Evolutionary conservation across 129 eudicot species (phyloP).

Genomic region (Artemisia argyi): DNA sequence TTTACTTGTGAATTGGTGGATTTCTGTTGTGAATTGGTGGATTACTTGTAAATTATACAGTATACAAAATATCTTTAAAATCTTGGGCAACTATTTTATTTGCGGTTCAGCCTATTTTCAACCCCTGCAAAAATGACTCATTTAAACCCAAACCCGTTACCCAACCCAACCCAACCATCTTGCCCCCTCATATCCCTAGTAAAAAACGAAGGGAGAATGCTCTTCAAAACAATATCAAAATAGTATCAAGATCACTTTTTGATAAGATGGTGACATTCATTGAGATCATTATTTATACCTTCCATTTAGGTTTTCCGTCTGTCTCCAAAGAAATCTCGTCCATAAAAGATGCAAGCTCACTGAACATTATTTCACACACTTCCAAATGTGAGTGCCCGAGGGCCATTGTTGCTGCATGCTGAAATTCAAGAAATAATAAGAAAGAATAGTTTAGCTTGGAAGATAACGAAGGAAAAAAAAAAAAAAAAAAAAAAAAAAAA

Average conservation of each 20-base stretch:
- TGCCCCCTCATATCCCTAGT: too few species aligned
- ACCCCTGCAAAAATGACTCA: too few species aligned
- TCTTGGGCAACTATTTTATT: too few species aligned
- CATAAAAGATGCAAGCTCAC: slow-evolving; percentile 89
- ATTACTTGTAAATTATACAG: too few species aligned
- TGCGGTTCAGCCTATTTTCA: too few species aligned
- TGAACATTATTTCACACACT: slow-evolving; percentile 93
- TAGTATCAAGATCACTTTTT: too few species aligned
- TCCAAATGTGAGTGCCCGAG: slow-evolving; percentile 97
- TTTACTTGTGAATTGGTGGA: too few species aligned
- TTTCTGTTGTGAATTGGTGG: too few species aligned
- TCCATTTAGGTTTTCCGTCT: slow-evolving; percentile 98
- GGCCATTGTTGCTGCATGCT: slow-evolving; percentile 99
- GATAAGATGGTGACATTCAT: background rate
- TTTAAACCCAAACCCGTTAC: background rate
- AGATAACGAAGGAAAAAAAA: background rate
- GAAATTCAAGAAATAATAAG: slow-evolving; percentile 26
- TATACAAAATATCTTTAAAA: too few species aligned
- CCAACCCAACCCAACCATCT: too few species aligned
- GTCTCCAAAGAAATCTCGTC: slow-evolving; percentile 89
- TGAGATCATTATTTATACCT: slow-evolving; percentile 47
- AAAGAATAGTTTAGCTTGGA: background rate
- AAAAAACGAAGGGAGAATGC: too few species aligned
- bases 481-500: background rate
- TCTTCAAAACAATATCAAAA: too few species aligned